phyloP scores from a whole-genome alignment of 805 yeast genomes.

The Candida sonorensis region DNA sequence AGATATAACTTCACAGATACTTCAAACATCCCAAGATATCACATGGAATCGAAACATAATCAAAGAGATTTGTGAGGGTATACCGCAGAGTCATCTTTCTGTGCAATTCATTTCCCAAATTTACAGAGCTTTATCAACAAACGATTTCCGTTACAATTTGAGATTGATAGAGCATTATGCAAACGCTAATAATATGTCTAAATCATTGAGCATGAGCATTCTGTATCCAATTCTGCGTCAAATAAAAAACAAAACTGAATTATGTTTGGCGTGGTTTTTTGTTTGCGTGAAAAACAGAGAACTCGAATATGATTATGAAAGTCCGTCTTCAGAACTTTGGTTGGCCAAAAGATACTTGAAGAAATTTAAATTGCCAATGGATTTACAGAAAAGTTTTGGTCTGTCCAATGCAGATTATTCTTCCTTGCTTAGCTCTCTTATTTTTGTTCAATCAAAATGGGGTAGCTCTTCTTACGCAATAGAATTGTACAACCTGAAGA shows the following conservation, averaged over 20 bases:
- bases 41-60: slow-evolving; percentile 1
- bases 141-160: slow-evolving; percentile 1
- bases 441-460: slow-evolving; percentile 17
- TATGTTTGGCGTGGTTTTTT: background rate
- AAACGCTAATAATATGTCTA: background rate
- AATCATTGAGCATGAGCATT: background rate
- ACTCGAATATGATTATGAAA: slow-evolving; percentile 1
- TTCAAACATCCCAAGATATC: background rate
- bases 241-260: background rate
- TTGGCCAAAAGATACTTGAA: background rate
- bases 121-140: slow-evolving; percentile 2
- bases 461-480: slow-evolving; percentile 13
- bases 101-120: slow-evolving; percentile 3
- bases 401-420: slow-evolving; percentile 4
- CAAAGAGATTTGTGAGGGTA: background rate
- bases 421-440: slow-evolving; percentile 12
- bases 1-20: too few species aligned
- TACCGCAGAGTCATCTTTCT: slow-evolving; percentile 4
- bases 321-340: slow-evolving; percentile 6
- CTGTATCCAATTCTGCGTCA: background rate
- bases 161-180: slow-evolving; percentile 1
- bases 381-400: slow-evolving; percentile 5
- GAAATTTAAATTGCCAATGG: slow-evolving; percentile 4
- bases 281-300: background rate
- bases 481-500: slow-evolving; percentile 9